These are phyloP conservation scores for Colletotrichum musicola DNA, from an alignment of 2,329 filamentous ascomycete species.

Conservation along the genomic window DNA sequence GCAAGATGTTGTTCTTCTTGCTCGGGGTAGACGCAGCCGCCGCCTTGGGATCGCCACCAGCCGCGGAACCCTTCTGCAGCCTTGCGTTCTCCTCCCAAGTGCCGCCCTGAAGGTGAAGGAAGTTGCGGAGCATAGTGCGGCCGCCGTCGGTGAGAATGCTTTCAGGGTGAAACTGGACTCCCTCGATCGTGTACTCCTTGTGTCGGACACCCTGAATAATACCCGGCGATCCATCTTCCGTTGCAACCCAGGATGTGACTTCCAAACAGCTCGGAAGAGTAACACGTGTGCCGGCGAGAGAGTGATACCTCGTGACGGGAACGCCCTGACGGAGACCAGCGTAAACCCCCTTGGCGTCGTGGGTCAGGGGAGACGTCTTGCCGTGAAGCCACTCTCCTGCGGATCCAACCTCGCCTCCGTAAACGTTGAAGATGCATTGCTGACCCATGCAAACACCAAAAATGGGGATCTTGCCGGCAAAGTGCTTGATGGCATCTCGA, in stretches of 20 bases:
- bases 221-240: slow-evolving; percentile 80
- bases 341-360: slow-evolving; percentile 95
- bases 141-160: slow-evolving; percentile 95
- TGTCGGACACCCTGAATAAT: slow-evolving; percentile 98
- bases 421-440: slow-evolving; percentile 97
- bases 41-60: slow-evolving; percentile 44
- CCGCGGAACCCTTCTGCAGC: slow-evolving; percentile 58
- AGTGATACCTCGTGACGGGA: slow-evolving; percentile 95
- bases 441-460: slow-evolving; percentile 99
- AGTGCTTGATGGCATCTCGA: slow-evolving; percentile 90
- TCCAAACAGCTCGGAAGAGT: slow-evolving; percentile 89
- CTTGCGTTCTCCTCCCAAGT: slow-evolving; percentile 88
- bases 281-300: slow-evolving; percentile 89
- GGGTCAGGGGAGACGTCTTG: slow-evolving; percentile 91
- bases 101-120: slow-evolving; percentile 86
- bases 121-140: slow-evolving; percentile 91
- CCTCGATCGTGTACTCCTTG: slow-evolving; percentile 91
- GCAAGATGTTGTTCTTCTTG: slow-evolving; percentile 87
- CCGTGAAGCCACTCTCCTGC: slow-evolving; percentile 97
- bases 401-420: slow-evolving; percentile 90
- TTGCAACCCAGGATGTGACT: slow-evolving; percentile 88
- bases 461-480: slow-evolving; percentile 93
- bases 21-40: slow-evolving; percentile 46
- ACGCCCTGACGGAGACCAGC: slow-evolving; percentile 82
- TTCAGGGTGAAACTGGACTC: slow-evolving; percentile 97